Evolutionary conservation across 2,329 filamentous ascomycete species (phyloP).

Genomic region (Escovopsis sp.): DNA sequence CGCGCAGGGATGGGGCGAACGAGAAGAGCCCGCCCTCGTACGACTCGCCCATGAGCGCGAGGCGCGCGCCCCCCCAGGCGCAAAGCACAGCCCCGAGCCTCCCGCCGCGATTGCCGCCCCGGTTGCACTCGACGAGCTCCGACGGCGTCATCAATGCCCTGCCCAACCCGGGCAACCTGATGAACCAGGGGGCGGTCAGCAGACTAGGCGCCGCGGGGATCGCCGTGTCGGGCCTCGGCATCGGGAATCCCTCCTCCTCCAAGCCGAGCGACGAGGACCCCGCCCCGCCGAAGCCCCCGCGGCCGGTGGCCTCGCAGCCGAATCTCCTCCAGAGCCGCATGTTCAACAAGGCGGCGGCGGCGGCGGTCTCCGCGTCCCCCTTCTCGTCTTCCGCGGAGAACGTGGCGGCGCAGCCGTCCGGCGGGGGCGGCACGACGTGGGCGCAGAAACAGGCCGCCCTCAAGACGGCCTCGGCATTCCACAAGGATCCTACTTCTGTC

Average conservation of each 20-base stretch:
- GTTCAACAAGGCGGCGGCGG: constrained; percentile 19
- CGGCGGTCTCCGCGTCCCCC: constrained; percentile 12
- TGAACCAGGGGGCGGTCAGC: constrained; percentile 44
- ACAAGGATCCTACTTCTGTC: constrained; percentile 46
- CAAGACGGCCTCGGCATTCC: constrained; percentile 43
- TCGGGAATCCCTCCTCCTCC: constrained; percentile 29
- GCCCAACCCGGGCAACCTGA: constrained; percentile 17
- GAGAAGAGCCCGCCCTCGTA: constrained; percentile 17
- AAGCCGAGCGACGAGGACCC: constrained; percentile 12
- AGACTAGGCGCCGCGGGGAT: constrained; percentile 62
- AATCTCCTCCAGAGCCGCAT: constrained; percentile 57
- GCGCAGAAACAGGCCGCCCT: constrained; percentile 51
- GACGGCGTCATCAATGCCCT: constrained; percentile 5
- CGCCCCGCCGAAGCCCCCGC: constrained; percentile 15
- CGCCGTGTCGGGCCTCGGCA: constrained; percentile 64
- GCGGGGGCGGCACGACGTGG: constrained; percentile 41
- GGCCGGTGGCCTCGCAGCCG: constrained; percentile 28
- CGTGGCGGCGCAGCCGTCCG: constrained; percentile 12
- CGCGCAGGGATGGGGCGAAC: constrained; percentile 30
- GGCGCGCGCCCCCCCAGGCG: neutral
- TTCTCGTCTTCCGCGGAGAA: constrained; percentile 32
- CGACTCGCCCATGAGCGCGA: constrained; percentile 13
- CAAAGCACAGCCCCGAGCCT: constrained; percentile 37
- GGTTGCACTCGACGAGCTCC: constrained; percentile 12
- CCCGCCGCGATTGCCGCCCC: constrained; percentile 50